Evolutionary conservation across 2,329 filamentous ascomycete genomes (phyloP).

Genomic region (Triangularia setosa): DNA sequence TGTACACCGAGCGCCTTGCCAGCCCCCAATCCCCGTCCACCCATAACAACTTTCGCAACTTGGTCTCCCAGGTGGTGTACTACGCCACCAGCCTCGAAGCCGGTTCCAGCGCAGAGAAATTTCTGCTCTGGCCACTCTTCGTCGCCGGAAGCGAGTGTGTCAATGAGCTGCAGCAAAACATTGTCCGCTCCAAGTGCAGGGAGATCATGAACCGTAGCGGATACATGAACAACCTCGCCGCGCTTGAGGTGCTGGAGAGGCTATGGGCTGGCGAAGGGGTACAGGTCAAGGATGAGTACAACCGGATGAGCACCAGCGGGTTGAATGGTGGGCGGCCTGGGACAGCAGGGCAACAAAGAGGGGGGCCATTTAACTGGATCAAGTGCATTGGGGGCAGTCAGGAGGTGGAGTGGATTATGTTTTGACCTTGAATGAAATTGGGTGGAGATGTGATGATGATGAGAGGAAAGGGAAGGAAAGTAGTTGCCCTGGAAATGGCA

Average conservation of each 20-base stretch:
- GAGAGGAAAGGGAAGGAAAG: background rate
- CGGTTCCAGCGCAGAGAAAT: conserved; percentile 73
- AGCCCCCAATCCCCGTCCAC: conserved; percentile 69
- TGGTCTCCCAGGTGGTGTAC: conserved; percentile 77
- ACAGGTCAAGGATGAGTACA: conserved; percentile 31
- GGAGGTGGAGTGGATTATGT: conserved; percentile 66
- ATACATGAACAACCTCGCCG: conserved; percentile 89
- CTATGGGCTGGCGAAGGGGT: conserved; percentile 61
- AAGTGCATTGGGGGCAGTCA: conserved; percentile 54
- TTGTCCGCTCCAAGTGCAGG: conserved; percentile 74
- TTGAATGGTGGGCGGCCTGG: too few relatives aligned
- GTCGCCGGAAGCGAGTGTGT: conserved; percentile 87
- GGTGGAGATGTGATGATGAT: background rate
- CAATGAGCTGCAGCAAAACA: conserved; percentile 70
- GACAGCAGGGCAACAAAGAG: conserved; percentile 24
- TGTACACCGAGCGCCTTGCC: conserved; percentile 86
- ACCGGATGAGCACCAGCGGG: conserved; percentile 34
- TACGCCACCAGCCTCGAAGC: conserved; percentile 77
- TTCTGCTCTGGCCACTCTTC: conserved; percentile 89
- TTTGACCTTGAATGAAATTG: conserved; percentile 38
- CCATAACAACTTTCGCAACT: conserved; percentile 74
- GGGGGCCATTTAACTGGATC: conserved; percentile 56
- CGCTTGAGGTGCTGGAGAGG: conserved; percentile 78
- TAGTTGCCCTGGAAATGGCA: background rate
- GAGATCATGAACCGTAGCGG: conserved; percentile 86